These are phyloP conservation scores for Cupressus sempervirens DNA, from an alignment of 75 land plant species.

Conservation along the genomic window DNA sequence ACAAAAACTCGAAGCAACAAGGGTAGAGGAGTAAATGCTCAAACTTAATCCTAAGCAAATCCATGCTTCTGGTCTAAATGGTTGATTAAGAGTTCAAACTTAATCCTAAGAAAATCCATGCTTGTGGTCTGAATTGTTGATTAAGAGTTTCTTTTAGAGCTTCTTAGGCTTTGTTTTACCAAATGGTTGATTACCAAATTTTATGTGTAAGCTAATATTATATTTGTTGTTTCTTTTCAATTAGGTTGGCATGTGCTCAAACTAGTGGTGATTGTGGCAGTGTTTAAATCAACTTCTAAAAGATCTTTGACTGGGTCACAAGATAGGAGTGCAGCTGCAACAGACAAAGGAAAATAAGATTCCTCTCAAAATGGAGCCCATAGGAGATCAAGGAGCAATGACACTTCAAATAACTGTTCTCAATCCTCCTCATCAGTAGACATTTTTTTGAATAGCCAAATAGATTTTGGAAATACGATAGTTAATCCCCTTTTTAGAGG, in stretches of 20 bases:
- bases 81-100: no score
- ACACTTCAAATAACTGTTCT: slow-evolving; percentile 5
- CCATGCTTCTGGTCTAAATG: no score
- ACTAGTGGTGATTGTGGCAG: slow-evolving; percentile 27
- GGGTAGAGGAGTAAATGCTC: no score
- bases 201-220: not conserved
- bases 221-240: not conserved
- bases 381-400: slow-evolving; percentile 31
- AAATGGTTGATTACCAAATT: not conserved
- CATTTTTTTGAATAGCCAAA: no score
- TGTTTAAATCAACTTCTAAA: slow-evolving; percentile 36
- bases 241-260: not conserved
- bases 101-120: no score
- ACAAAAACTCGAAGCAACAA: no score
- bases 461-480: no score
- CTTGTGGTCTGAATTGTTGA: no score
- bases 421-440: not conserved
- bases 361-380: slow-evolving; percentile 6
- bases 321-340: not conserved
- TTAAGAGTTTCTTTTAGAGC: no score
- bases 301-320: not conserved
- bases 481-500: no score
- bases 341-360: not conserved
- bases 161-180: no score
- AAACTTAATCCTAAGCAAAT: no score